phyloP scores from a whole-genome alignment of 257 asterid species.

The Cruciata laevipes region DNA sequence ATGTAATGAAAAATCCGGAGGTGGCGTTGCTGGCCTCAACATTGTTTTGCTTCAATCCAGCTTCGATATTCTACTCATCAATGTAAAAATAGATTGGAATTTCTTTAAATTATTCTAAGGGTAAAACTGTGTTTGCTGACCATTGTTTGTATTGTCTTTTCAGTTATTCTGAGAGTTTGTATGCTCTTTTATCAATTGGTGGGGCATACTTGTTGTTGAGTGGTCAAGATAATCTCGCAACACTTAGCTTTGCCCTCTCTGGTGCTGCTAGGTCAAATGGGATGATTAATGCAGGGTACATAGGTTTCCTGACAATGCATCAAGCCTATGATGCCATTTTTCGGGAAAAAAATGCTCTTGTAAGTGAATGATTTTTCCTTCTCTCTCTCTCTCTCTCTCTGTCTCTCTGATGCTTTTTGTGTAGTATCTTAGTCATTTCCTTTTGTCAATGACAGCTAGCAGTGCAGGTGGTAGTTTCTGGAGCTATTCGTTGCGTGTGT shows the following conservation, averaged over 20 bases:
- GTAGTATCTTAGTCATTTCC: background rate
- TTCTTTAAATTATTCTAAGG: conserved; percentile 7
- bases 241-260: conserved; percentile 73
- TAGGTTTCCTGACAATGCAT: conserved; percentile 65
- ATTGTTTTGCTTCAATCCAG: conserved; percentile 92
- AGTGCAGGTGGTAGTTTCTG: conserved; percentile 47
- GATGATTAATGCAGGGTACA: conserved; percentile 79
- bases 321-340: conserved; percentile 41
- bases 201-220: conserved; percentile 57
- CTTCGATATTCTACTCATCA: conserved; percentile 92
- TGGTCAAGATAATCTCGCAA: conserved; percentile 42
- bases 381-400: background rate
- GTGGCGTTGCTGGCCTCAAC: conserved; percentile 74
- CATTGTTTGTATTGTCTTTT: conserved; percentile 18
- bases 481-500: conserved; percentile 51
- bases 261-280: conserved; percentile 90
- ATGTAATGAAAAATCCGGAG: conserved; percentile 57
- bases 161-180: conserved; percentile 92
- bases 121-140: conserved; percentile 17
- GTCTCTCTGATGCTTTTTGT: background rate
- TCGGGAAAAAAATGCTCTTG: conserved; percentile 36
- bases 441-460: conserved; percentile 36
- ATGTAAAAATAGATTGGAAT: conserved; percentile 34
- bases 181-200: conserved; percentile 70
- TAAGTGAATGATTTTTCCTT: conserved; percentile 29